A percentile compares a stretch with the other conserved stretches of the same genome.
phyloP scores from a whole-genome alignment of 192 early-diverging fungal genomes.

The Rhizoclosmatium sp. region DNA sequence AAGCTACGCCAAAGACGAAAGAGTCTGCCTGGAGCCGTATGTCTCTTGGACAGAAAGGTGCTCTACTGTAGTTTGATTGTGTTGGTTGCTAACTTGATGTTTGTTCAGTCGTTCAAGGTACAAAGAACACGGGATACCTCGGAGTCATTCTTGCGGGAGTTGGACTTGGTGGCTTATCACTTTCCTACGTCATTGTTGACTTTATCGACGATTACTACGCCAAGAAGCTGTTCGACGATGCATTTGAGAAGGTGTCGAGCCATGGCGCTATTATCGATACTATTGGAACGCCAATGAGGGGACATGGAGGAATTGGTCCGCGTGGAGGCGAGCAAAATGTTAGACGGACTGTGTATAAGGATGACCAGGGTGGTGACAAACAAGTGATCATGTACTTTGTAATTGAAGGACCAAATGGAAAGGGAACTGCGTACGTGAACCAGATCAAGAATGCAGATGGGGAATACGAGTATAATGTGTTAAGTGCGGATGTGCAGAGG shows the following conservation, averaged over 20 bases:
- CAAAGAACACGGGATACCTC: slow-evolving; percentile 24
- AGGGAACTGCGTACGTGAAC: slow-evolving; percentile 35
- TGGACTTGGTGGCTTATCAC: slow-evolving; percentile 13
- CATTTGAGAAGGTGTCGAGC: slow-evolving; percentile 24
- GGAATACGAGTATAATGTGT: slow-evolving; percentile 31
- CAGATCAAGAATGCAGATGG: slow-evolving; percentile 32
- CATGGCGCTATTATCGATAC: slow-evolving; percentile 27
- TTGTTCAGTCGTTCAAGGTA: neutral
- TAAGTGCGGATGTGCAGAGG: slow-evolving; percentile 34
- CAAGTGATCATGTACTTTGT: slow-evolving; percentile 33
- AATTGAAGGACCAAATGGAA: slow-evolving; percentile 34
- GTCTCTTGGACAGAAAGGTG: slow-evolving; percentile 11
- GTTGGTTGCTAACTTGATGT: neutral
- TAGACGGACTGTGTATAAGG: slow-evolving; percentile 32
- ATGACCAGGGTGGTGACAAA: slow-evolving; percentile 28
- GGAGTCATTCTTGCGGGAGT: slow-evolving; percentile 32
- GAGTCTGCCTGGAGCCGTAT: slow-evolving; percentile 9
- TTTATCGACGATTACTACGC: slow-evolving; percentile 23
- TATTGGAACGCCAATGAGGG: slow-evolving; percentile 32
- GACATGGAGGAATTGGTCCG: slow-evolving; percentile 30
- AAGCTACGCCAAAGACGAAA: neutral
- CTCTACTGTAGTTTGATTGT: neutral
- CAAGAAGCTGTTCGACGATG: slow-evolving; percentile 28
- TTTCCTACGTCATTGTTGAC: slow-evolving; percentile 27
- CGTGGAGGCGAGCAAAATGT: slow-evolving; percentile 14